Evolutionary conservation across 1,139 yeast genomes (phyloP), one percentile per base, ranked within the genome.

Genomic region (Kurtzmaniella natalensis): DNA sequence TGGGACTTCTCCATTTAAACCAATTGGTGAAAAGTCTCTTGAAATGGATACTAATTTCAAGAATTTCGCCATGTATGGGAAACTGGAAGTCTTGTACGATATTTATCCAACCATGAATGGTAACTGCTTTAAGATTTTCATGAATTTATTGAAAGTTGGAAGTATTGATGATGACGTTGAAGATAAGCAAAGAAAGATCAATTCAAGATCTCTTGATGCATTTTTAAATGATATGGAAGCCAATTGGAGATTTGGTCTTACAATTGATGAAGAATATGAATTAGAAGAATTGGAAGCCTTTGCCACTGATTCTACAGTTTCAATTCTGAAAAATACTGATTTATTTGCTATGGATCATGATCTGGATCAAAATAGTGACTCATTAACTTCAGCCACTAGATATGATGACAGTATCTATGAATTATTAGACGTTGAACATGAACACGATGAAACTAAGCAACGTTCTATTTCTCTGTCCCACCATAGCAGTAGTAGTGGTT

Each of bases 1-100:
- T 51, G 77, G 78, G 13, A 67, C 65, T 33, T 57, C 64, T 18
- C 72, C 73, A 1, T 67, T 67, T 45, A 64, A 62, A 39, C 55
- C 55, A 9, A 47, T 53, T 28, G 46, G 47, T 11, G 44, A 41
- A 38, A 48, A 37, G 41, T 56, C 45, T 33, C 50, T 44, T 36
- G 48, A 44, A 32, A 44, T 52, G 26, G 71, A 66, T 46, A 52
- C 53, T 33, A 65, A 66, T 46, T 67, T 59, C 43, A 61, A 59
- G 45, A 57, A 59, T 35, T 66, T 65, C 51, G 66, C 62, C 13
- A 40, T 57, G 34, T 54, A 45, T 37, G 59, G 59, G 41, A 56
- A 62, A 34, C 53, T 56, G 17, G 55, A 55, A 39, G 57, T 64
- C 27, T 50, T 67, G 33, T 67, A 59, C 42, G 73, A 66, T 42